Conservation (phyloP, 352 stramenopile genomes). For the Salisapilia sapeloensis region DNA sequence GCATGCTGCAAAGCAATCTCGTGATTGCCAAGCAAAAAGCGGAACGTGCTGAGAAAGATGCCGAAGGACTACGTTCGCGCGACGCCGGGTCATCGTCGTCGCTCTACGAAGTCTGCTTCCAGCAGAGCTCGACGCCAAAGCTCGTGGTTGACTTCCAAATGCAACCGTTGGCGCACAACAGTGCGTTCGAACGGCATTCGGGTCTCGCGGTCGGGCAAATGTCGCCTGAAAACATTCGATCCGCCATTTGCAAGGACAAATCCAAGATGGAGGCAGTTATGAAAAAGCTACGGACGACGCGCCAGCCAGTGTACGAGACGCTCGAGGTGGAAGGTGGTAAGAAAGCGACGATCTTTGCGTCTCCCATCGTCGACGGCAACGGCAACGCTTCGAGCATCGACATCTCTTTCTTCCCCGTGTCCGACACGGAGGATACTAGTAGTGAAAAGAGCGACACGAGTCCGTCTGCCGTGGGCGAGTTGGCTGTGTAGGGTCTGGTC, state of each 20-base stretch:
- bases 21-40: constrained; percentile 24
- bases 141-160: constrained; percentile 32
- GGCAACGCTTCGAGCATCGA: constrained; percentile 27
- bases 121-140: constrained; percentile 36
- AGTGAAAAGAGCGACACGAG: constrained; percentile 29
- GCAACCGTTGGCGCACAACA: constrained; percentile 34
- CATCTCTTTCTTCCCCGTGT: constrained; percentile 36
- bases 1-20: constrained; percentile 40
- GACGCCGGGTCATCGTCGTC: constrained; percentile 1
- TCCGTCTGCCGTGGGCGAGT: constrained; percentile 27
- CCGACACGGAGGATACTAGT: constrained; percentile 7
- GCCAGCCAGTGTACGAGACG: constrained; percentile 25
- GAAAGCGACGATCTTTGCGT: constrained; percentile 36
- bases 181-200: constrained; percentile 27
- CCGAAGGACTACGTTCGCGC: constrained; percentile 7
- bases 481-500: constrained; percentile 27
- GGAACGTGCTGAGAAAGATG: constrained; percentile 24
- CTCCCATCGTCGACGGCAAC: constrained; percentile 34
- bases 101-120: constrained; percentile 49
- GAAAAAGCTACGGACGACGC: constrained; percentile 16
- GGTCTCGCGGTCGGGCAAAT: constrained; percentile 16
- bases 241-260: constrained; percentile 16
- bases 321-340: constrained; percentile 18
- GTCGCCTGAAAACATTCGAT: too few species aligned
- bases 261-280: constrained; percentile 24